Evolutionary conservation across 352 stramenopile genomes (phyloP).

Genomic region (Thalassiosira mediterranea): DNA sequence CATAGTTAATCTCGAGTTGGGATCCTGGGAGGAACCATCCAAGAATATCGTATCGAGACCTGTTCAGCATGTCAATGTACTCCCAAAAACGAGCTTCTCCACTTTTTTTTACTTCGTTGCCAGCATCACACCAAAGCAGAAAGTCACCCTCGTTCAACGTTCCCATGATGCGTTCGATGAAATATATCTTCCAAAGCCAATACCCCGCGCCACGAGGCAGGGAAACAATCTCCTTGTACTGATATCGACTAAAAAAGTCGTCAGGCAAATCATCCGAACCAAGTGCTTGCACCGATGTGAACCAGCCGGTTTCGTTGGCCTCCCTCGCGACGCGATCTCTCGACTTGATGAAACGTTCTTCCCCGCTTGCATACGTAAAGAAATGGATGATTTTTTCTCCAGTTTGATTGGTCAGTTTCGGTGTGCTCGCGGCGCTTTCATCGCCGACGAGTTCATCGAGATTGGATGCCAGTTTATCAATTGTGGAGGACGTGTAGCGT

Average conservation of each 20-base stretch:
- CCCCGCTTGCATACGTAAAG: too few species aligned
- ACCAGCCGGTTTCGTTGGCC: background rate
- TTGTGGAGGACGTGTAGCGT: too few species aligned
- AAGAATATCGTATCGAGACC: background rate
- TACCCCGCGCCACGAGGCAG: background rate
- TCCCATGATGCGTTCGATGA: background rate
- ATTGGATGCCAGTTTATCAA: too few species aligned
- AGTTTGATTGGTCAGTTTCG: too few species aligned
- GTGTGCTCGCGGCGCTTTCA: too few species aligned
- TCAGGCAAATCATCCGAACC: background rate
- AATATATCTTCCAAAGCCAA: background rate
- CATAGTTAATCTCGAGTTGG: background rate
- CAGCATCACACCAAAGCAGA: background rate
- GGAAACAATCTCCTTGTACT: background rate
- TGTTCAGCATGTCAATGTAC: constrained; percentile 1
- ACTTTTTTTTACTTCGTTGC: background rate
- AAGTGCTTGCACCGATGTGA: background rate
- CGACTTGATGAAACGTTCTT: too few species aligned
- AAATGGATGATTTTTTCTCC: too few species aligned
- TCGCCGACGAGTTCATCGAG: too few species aligned
- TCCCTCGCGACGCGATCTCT: background rate
- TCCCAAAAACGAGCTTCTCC: background rate
- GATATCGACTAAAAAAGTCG: background rate
- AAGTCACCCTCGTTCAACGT: background rate
- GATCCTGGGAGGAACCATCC: background rate